Percentiles rank a stretch among this genome's conserved stretches.
Evolutionary conservation across 2,329 filamentous ascomycete species (phyloP).

Genomic region (Xylariomycetidae sp.): DNA sequence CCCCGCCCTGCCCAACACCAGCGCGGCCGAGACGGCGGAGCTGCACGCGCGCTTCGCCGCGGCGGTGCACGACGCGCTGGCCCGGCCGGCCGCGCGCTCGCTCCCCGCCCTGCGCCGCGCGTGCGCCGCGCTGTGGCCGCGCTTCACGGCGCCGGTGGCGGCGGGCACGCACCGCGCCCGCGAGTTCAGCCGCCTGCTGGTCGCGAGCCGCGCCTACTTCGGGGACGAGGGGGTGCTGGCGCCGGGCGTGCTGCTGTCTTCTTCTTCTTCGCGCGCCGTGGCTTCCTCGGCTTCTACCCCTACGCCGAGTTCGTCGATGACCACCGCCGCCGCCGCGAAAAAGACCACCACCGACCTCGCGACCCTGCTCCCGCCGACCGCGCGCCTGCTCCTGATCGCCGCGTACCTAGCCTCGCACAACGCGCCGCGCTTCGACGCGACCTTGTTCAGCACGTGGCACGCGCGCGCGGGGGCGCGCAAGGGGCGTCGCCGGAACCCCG

Average conservation of each 20-base stretch:
- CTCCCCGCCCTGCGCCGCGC: conserved; percentile 65
- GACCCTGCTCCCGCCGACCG: conserved; percentile 61
- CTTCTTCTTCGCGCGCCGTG: neutral
- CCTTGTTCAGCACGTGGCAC: conserved; percentile 69
- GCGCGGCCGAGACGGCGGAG: conserved; percentile 51
- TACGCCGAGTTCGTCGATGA: conserved; percentile 6
- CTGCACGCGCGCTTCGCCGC: conserved; percentile 76
- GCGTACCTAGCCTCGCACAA: conserved; percentile 82
- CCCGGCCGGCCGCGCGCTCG: conserved; percentile 73
- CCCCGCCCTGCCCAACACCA: conserved; percentile 44
- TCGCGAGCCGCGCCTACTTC: conserved; percentile 62
- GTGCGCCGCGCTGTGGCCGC: conserved; percentile 73
- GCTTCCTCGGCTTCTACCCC: neutral
- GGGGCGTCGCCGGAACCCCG: conserved; percentile 31
- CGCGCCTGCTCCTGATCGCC: conserved; percentile 67
- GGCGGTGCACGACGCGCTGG: conserved; percentile 81
- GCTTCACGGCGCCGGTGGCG: conserved; percentile 73
- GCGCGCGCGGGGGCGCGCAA: conserved; percentile 47
- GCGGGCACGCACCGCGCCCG: conserved; percentile 67
- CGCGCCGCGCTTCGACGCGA: conserved; percentile 62
- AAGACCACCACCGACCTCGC: conserved; percentile 38
- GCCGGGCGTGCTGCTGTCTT: conserved; percentile 57
- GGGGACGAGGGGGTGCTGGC: conserved; percentile 67
- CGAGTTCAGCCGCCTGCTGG: conserved; percentile 79
- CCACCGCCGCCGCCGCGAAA: conserved; percentile 2